Evolutionary conservation across 768 basidiomycete genomes (phyloP).

Genomic region (Megacollybia marginata): DNA sequence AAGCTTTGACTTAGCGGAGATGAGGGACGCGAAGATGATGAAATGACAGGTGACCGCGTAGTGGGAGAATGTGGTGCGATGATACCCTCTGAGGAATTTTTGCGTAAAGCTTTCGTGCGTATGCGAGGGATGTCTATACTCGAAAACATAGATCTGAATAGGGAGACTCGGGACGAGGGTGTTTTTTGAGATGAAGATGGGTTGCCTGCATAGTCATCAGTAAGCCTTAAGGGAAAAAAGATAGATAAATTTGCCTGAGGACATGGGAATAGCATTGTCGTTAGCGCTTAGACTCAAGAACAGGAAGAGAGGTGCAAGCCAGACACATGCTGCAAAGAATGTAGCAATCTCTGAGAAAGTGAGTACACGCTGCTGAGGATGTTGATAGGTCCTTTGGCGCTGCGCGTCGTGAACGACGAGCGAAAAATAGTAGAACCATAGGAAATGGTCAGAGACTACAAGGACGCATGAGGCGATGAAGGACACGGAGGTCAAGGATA

Average conservation of each 20-base stretch:
- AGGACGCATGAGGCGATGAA: slow-evolving; percentile 83
- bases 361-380: slow-evolving; percentile 24
- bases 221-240: background rate
- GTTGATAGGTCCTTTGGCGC: slow-evolving; percentile 42
- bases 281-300: slow-evolving; percentile 96
- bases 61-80: slow-evolving; percentile 57
- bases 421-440: slow-evolving; percentile 97
- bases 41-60: slow-evolving; percentile 9
- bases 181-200: slow-evolving; percentile 14
- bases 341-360: slow-evolving; percentile 73
- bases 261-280: slow-evolving; percentile 85
- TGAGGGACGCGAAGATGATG: background rate
- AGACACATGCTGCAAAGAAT: slow-evolving; percentile 81
- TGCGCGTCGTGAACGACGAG: slow-evolving; percentile 57
- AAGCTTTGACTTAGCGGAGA: background rate
- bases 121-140: slow-evolving; percentile 35
- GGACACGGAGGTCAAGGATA: slow-evolving; percentile 76
- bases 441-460: slow-evolving; percentile 86
- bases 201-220: background rate
- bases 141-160: slow-evolving; percentile 62
- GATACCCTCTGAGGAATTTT: slow-evolving; percentile 55
- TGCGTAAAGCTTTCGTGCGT: slow-evolving; percentile 36
- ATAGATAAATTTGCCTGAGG: slow-evolving; percentile 24
- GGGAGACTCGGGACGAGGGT: slow-evolving; percentile 38
- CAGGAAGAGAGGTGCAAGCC: slow-evolving; percentile 85